Percentiles rank a stretch among this genome's conserved stretches.
Conservation (phyloP, 1,139 yeast genomes). For the Candida tetrigidarum region DNA sequence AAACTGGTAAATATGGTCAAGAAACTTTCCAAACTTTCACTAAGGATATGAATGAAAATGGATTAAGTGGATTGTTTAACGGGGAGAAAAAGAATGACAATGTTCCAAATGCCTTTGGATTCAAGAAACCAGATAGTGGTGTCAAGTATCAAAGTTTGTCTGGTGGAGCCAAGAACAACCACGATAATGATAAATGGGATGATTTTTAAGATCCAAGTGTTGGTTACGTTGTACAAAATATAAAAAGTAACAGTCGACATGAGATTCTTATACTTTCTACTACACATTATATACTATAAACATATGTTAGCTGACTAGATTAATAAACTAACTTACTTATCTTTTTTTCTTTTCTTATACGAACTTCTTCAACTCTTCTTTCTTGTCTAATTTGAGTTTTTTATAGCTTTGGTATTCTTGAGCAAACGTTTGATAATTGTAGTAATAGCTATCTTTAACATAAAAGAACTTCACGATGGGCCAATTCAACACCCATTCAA, state of each 20-base stretch:
- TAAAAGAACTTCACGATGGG: conserved; percentile 46
- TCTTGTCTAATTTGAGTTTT: conserved; percentile 6
- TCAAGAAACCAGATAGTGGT: conserved; percentile 60
- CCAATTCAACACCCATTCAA: conserved; percentile 62
- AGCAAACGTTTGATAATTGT: conserved; percentile 41
- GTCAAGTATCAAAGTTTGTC: conserved; percentile 60
- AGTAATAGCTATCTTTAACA: conserved; percentile 62
- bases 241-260: not conserved
- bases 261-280: not conserved
- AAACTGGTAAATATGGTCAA: conserved; percentile 75
- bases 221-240: not conserved
- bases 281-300: not conserved
- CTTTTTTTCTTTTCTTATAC: not conserved
- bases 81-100: conserved; percentile 27
- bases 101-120: conserved; percentile 73
- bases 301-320: not conserved
- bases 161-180: conserved; percentile 32
- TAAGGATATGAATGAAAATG: conserved; percentile 41
- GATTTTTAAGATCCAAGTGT: conserved; percentile 38
- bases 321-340: not conserved
- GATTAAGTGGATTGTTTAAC: conserved; percentile 48
- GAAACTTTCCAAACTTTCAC: conserved; percentile 71
- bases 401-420: conserved; percentile 34
- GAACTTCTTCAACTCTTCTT: not conserved
- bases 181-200: conserved; percentile 51